Base-by-base conservation (phyloP, 2,329 filamentous ascomycete species). In the Arthrocladium fulminans region DNA sequence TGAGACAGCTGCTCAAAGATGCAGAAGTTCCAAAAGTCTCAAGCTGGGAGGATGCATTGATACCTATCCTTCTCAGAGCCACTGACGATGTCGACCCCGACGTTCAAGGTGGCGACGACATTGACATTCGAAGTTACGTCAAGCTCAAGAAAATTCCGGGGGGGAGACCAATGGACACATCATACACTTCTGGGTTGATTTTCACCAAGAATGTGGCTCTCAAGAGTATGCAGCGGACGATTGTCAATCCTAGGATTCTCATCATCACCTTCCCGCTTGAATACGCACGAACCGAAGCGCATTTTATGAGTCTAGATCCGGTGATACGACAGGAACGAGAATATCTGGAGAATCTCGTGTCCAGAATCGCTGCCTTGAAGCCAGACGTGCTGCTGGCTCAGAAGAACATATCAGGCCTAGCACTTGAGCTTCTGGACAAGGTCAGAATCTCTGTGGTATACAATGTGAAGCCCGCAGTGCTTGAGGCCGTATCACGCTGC, bases 221-320 rank as follows among this genome's bases (percentile, higher is more conserved):
- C 45, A 98, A 98, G 64, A 94, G 85, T 65, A 98, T 98, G 92
- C 83, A 86, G 15, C 80, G 92, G 49, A 86, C 81, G 54, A 92
- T 97, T 53, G 67, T 76, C 10, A 83, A 86, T 47, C 92, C 92
- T 2, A 82, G 88, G 25, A 92, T 98, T 52, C 76, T 95, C 42
- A 87, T 98, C 54, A 83, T 98, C 49, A 90, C 88, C 0, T 98
- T 98, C 61, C 83, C 92, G 0, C 87, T 98, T 50, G 92, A 98
- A 63, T 98, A 98, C 65, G 87, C 94, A 50, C 81, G 92, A 32
- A 88, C 96, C 58, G 83, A 90, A 61, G 79, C 87, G 54, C 89
- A 97, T 63, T 97, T 98, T 64, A 96, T 98, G 89, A 98, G 92
- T 59, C 71, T 98, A 43, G 88, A 97, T 59, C 90, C 90, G 32